Evolutionary conservation across 2,329 filamentous ascomycete species (phyloP), one percentile per base, ranked within the genome.

Genomic region (Biscogniauxia mediterranea): DNA sequence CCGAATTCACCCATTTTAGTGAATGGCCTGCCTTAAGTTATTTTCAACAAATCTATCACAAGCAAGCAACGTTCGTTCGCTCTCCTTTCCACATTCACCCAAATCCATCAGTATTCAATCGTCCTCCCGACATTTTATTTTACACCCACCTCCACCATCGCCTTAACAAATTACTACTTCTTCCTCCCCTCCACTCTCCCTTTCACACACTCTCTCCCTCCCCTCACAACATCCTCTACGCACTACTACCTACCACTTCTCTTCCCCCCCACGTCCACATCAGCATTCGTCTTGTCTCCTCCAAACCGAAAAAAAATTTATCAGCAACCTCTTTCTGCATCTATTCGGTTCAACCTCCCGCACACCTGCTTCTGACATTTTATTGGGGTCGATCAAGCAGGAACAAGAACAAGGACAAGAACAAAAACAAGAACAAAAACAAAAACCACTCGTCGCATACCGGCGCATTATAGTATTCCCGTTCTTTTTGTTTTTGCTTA

Each of bases 241-340:
- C 49, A 50, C 46, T 46, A 26, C 52, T 50, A 54, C 46, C 58
- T 49, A 55, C 54, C n/a, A 54, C 52, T 42, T 54, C 57, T 46
- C 53, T 53, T 17, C 11, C 13, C 56, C 59, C 59, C 62, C 63
- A 58, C 59, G 55, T 52, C 59, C 55, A 58, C 56, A 61, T 56
- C 64, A 46, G 6, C 38, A 46, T 46, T 62, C 57, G 59, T 66
- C 62, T 62, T 61, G 5, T 28, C 61, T 64, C 57, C 60, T 62
- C 64, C 62, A 64, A 66, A 65, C 61, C 64, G 62, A 64, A 46
- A 46, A 46, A 46, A 46, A 6, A 46, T 32, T 46, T 46, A 46
- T n/a, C 38, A 46, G 38, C 38, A 25, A 52, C 50, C 19, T 21
- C 50, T 20, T 17, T 25, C 50, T 52, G 19, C 50, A 25, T 25